These are phyloP conservation scores for sorghum (Sorghum bicolor) DNA, from an alignment of 176 grass and related monocot species.

Conservation along the genomic window DNA sequence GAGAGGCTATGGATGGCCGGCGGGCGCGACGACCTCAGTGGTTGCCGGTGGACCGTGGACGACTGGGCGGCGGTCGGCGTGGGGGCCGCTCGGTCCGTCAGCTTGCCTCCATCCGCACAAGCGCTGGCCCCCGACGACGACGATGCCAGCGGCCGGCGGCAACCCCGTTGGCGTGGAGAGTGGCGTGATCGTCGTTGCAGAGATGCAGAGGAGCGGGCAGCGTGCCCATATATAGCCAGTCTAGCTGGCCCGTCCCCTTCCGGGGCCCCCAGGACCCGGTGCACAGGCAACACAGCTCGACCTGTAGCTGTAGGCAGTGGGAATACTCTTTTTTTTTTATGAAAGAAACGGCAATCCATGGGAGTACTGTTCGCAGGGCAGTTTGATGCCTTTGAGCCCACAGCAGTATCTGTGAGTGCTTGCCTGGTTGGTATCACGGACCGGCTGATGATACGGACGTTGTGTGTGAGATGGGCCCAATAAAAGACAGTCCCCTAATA, in stretches of 20 bases:
- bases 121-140: not conserved
- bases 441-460: too few species aligned
- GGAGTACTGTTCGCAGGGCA: too few species aligned
- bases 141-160: not conserved
- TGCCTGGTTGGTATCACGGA: too few species aligned
- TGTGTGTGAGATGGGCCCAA: too few species aligned
- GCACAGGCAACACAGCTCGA: not conserved
- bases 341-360: too few species aligned
- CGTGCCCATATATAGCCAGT: not conserved
- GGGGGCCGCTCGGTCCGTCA: not conserved
- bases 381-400: too few species aligned
- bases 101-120: not conserved
- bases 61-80: not conserved
- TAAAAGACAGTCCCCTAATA: too few species aligned
- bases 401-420: too few species aligned
- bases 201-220: not conserved
- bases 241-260: not conserved
- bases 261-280: not conserved
- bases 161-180: not conserved
- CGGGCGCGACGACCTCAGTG: not conserved
- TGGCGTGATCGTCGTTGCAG: not conserved
- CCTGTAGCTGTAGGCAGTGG: too few species aligned
- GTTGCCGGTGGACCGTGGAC: not conserved
- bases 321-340: too few species aligned
- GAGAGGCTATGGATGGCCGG: not conserved